Base-by-base conservation (phyloP, 2,329 filamentous ascomycete genomes). In the Chaetomiaceae sp. region DNA sequence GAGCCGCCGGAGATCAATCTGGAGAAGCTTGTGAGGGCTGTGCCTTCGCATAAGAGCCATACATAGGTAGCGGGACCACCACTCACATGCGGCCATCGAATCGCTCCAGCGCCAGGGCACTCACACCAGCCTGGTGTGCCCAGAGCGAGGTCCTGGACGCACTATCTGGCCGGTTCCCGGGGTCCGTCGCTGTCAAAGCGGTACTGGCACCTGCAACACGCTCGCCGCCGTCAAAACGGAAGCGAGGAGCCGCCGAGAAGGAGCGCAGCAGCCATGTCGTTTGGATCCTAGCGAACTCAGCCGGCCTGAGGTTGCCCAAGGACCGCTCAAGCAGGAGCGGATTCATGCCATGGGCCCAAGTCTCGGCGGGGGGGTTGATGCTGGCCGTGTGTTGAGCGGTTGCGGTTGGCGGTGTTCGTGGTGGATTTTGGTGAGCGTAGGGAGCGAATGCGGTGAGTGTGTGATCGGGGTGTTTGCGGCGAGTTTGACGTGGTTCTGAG, bases 1-100 rank as follows among this genome's bases (percentile, higher is more conserved):
- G 89, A 86, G 27, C 91, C 90, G 4, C 89, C 92, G 0, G 91
- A 95, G 2, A 96, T 71, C 57, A 96, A 77, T 60, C 88, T 87
- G 62, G 20, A n/a, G n/a, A n/a, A n/a, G n/a, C n/a, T n/a, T n/a
- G n/a, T n/a, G n/a, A n/a, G n/a, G n/a, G n/a, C n/a, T n/a, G 52
- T 45, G 16, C 16, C 10, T 5, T 30, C 21, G 36, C 38, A 21
- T 37, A n/a, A 21, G 14, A 14, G 4, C 13, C 5, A n/a, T 18
- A 41, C 8, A 20, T 21, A n/a, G 38, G 21, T 18, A 25, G 20
- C 9, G 10, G 8, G 20, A 18, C 10, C 29, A 29, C 55, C 20
- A 58, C 76, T 67, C 71, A 86, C 84, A 88, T 84, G 65, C 84
- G 77, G 3, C 88, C 89, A 58, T 94, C 88, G 64, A 94, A 90